Percentiles rank a stretch among this genome's conserved stretches.
Conservation (phyloP, 2,329 filamentous ascomycete species). For the Hortaea werneckii region DNA sequence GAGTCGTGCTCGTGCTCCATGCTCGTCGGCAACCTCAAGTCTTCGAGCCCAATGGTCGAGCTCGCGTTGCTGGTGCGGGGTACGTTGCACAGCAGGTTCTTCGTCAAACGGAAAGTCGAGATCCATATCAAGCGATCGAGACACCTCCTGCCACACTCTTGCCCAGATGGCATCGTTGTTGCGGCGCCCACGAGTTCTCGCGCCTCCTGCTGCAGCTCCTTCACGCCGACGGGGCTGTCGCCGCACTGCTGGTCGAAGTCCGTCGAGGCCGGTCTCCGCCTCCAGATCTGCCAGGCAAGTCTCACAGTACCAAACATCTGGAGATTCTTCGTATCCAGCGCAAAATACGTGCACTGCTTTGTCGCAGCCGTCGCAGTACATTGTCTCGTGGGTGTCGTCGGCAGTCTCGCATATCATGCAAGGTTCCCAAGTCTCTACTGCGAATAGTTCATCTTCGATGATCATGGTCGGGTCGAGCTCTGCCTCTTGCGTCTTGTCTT, state of each 20-base stretch:
- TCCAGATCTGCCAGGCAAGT: conserved; percentile 48
- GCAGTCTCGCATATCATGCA: conserved; percentile 76
- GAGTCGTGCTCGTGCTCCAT: conserved; percentile 53
- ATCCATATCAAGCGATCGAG: conserved; percentile 66
- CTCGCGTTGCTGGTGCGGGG: conserved; percentile 46
- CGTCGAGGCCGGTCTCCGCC: conserved; percentile 17
- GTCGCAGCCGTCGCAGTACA: conserved; percentile 88
- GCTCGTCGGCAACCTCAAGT: conserved; percentile 65
- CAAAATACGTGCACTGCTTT: conserved; percentile 86
- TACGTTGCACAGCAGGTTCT: conserved; percentile 46
- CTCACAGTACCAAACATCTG: conserved; percentile 71
- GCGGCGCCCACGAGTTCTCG: conserved; percentile 10
- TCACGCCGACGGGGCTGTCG: conserved; percentile 14
- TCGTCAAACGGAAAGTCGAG: conserved; percentile 79
- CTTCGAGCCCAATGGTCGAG: conserved; percentile 71
- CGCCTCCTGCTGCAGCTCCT: conserved; percentile 5
- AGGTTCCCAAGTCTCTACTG: conserved; percentile 52
- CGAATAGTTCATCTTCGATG: conserved; percentile 51
- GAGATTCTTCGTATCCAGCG: conserved; percentile 60
- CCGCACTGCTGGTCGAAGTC: conserved; percentile 16
- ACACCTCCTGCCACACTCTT: conserved; percentile 80
- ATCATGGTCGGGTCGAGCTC: conserved; percentile 79
- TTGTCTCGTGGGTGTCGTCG: conserved; percentile 72
- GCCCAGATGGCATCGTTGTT: conserved; percentile 52
- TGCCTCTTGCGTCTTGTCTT: conserved; percentile 79